phyloP scores from a whole-genome alignment of 495 filamentous ascomycete genomes.

The Podospora pseudoanserina region DNA sequence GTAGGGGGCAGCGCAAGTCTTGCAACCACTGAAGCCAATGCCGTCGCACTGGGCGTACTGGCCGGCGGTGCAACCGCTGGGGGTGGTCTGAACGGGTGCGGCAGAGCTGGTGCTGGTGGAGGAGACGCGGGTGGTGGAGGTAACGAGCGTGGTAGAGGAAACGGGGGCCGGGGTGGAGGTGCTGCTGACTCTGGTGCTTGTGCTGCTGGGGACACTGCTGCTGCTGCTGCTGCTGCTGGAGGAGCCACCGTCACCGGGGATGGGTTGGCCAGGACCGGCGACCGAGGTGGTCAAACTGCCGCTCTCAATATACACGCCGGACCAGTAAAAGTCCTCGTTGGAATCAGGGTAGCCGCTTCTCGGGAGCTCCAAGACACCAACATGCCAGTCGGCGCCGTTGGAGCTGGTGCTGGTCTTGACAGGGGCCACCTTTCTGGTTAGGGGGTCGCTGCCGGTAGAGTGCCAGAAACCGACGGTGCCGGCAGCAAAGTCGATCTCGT shows the following conservation, averaged over 20 bases:
- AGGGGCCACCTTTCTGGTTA: constrained; percentile 54
- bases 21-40: constrained; percentile 38
- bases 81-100: constrained; percentile 14
- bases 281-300: constrained; percentile 55
- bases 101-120: constrained; percentile 22
- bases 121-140: constrained; percentile 12
- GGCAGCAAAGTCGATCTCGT: constrained; percentile 60
- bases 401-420: constrained; percentile 57
- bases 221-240: constrained; percentile 8
- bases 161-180: background rate
- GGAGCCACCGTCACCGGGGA: background rate
- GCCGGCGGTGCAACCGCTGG: constrained; percentile 25
- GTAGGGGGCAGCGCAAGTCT: constrained; percentile 36
- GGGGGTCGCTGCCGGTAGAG: constrained; percentile 54
- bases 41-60: constrained; percentile 47
- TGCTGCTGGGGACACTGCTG: constrained; percentile 13
- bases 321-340: constrained; percentile 67
- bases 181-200: constrained; percentile 16
- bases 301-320: constrained; percentile 69
- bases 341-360: constrained; percentile 52
- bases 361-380: constrained; percentile 67
- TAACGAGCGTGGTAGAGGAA: constrained; percentile 22
- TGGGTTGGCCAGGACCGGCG: constrained; percentile 24
- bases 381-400: constrained; percentile 73
- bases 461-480: constrained; percentile 66